phyloP scores from a whole-genome alignment of 75 land plant species.

The Cryptomeria japonica region DNA sequence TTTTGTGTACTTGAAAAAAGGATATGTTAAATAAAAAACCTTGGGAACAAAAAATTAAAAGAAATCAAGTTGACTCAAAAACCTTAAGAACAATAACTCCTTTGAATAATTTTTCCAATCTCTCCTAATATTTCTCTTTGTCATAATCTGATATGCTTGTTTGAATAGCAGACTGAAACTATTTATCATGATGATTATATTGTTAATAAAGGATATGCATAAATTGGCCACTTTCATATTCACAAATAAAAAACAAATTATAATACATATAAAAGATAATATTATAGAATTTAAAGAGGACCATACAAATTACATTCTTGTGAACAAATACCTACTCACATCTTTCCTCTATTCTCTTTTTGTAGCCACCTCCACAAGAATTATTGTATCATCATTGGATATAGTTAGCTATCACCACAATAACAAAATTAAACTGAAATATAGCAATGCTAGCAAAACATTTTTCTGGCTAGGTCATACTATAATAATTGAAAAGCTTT shows the following conservation, averaged over 20 bases:
- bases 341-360: constrained; percentile 85
- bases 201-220: neutral
- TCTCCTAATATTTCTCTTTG: too few species aligned
- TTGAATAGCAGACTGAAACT: too few species aligned
- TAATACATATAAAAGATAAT: neutral
- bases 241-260: neutral
- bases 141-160: too few species aligned
- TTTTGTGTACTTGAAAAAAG: too few species aligned
- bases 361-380: constrained; percentile 88
- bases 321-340: constrained; percentile 70
- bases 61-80: too few species aligned
- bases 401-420: constrained; percentile 55
- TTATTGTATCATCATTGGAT: constrained; percentile 87
- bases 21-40: too few species aligned
- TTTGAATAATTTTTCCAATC: too few species aligned
- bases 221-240: neutral
- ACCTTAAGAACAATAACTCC: too few species aligned
- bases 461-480: neutral
- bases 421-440: neutral
- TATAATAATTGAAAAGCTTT: neutral
- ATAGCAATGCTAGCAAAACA: constrained; percentile 6
- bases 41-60: too few species aligned
- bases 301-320: neutral
- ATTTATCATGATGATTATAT: neutral
- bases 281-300: neutral